Conservation (phyloP, 331 rosid species). For the Spiraea crenata region DNA sequence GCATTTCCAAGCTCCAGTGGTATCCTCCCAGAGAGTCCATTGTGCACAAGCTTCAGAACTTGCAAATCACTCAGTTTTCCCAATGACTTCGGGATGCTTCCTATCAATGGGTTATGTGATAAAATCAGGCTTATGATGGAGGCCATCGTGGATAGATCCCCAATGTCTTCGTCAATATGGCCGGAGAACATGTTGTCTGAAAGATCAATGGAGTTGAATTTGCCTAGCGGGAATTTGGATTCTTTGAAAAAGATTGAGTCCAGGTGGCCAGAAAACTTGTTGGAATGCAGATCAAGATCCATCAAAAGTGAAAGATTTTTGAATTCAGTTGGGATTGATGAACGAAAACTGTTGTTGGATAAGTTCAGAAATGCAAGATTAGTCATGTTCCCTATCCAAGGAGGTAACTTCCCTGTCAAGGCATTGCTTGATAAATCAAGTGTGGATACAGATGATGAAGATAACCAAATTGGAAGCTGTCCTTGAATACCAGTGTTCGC, state of each 20-base stretch:
- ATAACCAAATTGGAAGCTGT: slow-evolving; percentile 45
- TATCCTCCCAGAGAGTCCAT: slow-evolving; percentile 37
- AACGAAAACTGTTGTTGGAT: slow-evolving; percentile 48
- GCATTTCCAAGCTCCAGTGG: slow-evolving; percentile 41
- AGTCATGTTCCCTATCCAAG: slow-evolving; percentile 65
- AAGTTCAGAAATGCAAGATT: slow-evolving; percentile 52
- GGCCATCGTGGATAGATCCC: slow-evolving; percentile 36
- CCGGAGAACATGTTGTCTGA: slow-evolving; percentile 49
- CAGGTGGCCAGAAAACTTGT: slow-evolving; percentile 39
- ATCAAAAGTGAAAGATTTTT: slow-evolving; percentile 42
- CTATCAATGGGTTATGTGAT: slow-evolving; percentile 40
- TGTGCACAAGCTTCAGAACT: slow-evolving; percentile 32
- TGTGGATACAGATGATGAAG: slow-evolving; percentile 43
- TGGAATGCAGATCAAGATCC: slow-evolving; percentile 65
- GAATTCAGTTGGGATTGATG: slow-evolving; percentile 44
- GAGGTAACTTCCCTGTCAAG: slow-evolving; percentile 47
- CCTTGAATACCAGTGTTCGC: slow-evolving; percentile 49
- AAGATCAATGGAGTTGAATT: slow-evolving; percentile 48
- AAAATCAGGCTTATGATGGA: slow-evolving; percentile 35
- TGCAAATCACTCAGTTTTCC: slow-evolving; percentile 36
- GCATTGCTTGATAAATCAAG: slow-evolving; percentile 57
- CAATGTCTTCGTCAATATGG: slow-evolving; percentile 34
- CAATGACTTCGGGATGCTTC: slow-evolving; percentile 44
- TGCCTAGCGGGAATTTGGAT: slow-evolving; percentile 43
- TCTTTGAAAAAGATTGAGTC: slow-evolving; percentile 30